Evolutionary conservation across 345 rosid species (phyloP).

Genomic region (Citrus reticulata): DNA sequence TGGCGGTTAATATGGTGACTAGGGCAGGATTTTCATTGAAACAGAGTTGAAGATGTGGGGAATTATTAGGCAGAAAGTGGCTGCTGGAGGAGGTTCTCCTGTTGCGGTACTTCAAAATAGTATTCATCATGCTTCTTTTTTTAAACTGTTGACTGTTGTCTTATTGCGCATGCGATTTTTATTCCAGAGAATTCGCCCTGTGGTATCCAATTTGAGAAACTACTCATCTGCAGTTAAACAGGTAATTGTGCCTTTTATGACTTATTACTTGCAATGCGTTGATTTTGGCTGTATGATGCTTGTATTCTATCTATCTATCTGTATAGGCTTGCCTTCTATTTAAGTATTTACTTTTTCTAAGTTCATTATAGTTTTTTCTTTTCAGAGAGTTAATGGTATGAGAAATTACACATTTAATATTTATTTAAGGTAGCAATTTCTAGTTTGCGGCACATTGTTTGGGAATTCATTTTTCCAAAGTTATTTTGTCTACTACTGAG

Average conservation of each 20-base stretch:
- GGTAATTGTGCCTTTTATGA: slow-evolving; percentile 30
- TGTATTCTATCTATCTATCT: background rate
- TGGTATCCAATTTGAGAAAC: slow-evolving; percentile 40
- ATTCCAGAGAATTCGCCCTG: slow-evolving; percentile 49
- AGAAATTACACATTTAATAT: background rate
- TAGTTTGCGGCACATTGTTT: background rate
- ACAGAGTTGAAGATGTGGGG: slow-evolving; percentile 50
- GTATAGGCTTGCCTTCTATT: background rate
- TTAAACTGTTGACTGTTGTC: background rate
- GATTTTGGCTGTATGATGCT: background rate
- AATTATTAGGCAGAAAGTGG: slow-evolving; percentile 47
- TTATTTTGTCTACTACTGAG: background rate
- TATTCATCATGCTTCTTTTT: background rate
- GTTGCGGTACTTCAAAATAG: slow-evolving; percentile 10
- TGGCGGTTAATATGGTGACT: background rate
- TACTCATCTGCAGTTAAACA: slow-evolving; percentile 67
- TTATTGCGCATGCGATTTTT: background rate
- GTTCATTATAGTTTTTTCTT: background rate
- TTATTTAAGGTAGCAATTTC: background rate
- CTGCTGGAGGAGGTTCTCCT: slow-evolving; percentile 37
- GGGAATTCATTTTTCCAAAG: background rate
- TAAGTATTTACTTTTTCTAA: background rate
- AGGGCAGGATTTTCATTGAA: slow-evolving; percentile 9
- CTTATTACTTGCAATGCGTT: background rate
- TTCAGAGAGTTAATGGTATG: background rate